Percentiles rank a stretch among this genome's conserved stretches.
phyloP scores from a whole-genome alignment of 306 rosid genomes.

The Ceratonia siliqua region DNA sequence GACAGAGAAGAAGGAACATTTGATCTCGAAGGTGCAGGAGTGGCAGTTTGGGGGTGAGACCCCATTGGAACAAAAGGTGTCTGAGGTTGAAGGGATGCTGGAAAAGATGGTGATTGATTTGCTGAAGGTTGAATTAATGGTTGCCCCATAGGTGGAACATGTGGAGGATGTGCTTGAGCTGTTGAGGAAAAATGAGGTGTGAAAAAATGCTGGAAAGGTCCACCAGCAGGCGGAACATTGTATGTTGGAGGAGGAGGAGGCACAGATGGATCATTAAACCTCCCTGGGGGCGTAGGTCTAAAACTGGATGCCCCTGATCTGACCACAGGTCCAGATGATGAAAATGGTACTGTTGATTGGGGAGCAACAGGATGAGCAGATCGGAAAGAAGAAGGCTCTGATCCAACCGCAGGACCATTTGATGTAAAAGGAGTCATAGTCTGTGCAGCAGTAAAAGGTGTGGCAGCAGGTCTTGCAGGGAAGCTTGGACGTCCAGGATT shows the following conservation, averaged over 20 bases:
- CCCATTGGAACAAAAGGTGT: conserved; percentile 72
- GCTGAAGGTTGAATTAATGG: conserved; percentile 49
- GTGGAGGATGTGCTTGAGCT: conserved; percentile 45
- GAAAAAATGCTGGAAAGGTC: conserved; percentile 60
- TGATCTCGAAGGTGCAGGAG: conserved; percentile 44
- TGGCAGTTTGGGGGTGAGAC: conserved; percentile 53
- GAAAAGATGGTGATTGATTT: conserved; percentile 54
- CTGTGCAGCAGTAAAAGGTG: conserved; percentile 43
- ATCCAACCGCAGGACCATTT: conserved; percentile 69
- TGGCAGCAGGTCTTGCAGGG: conserved; percentile 60
- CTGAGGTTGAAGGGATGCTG: conserved; percentile 49
- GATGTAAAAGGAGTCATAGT: conserved; percentile 46
- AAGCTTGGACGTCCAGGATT: conserved; percentile 72
- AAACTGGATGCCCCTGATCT: conserved; percentile 60
- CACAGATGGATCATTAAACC: conserved; percentile 81
- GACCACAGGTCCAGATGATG: conserved; percentile 49
- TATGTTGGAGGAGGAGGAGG: conserved; percentile 66
- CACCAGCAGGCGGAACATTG: conserved; percentile 49
- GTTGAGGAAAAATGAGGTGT: conserved; percentile 57
- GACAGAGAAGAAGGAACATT: conserved; percentile 49
- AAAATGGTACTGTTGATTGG: conserved; percentile 47
- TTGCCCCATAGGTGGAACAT: conserved; percentile 53
- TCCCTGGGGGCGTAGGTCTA: conserved; percentile 59
- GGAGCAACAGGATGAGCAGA: conserved; percentile 59
- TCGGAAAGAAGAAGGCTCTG: conserved; percentile 54